Base-by-base conservation (phyloP, 805 yeast species). In the Maudiozyma serrabonitensis region DNA sequence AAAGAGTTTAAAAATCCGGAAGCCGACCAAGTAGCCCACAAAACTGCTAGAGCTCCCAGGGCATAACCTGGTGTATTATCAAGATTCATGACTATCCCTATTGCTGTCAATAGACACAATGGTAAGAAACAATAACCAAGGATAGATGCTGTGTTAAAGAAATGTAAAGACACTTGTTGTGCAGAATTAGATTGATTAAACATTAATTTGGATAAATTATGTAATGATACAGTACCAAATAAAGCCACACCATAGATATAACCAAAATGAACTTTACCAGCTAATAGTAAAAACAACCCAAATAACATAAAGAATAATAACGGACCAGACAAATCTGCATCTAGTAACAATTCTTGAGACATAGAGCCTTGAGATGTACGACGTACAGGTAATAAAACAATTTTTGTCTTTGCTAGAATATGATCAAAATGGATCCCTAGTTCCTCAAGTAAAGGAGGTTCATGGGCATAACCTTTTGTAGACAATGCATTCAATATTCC, bases 201-300 rank as follows among this genome's bases (percentile, higher is more conserved):
- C 99, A 93, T 93, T 53, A 88, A 73, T 64, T 85, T 89, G 66
- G 95, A 84, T 51, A 93, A 72, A 57, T 79, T 78, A 68, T 90
- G 97, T 55, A 89, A 77, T 32, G 95, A 81, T 15, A 87, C 63
- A 1, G 95, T 84, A 16, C 99, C 99, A 57, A 91, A 81, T 41
- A 93, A 69, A 0, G 96, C 98, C 41, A 93, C 95, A 39, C 99
- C 98, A 62, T 93, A 93, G 46, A 93, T 86, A 66, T 93, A 93
- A 2, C 98, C 98, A 64, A 93, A 93, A 66, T 93, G 98, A 15
- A 91, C 86, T 66, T 91, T 93, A 5, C 99, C 98, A 1, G 95
- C 82, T 42, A 90, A 73, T 46, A 91, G 70, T 48, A 93, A 71
- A 52, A 84, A 80, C 0, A 89, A 76, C 19, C 96, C 99, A 63